phyloP scores from a whole-genome alignment of 305 asterid genomes.

The Solanum hybrid region DNA sequence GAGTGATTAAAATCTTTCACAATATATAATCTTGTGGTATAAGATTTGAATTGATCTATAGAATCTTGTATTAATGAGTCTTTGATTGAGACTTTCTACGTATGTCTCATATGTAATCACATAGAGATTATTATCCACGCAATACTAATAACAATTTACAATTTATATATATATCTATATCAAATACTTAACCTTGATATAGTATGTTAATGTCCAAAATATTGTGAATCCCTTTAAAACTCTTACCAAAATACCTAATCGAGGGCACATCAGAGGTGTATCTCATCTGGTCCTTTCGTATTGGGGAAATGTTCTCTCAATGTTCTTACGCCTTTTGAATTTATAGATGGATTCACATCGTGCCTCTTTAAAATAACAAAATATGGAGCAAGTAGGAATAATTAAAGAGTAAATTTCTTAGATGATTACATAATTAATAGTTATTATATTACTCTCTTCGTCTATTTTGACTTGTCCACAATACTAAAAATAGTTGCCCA shows the following conservation, averaged over 20 bases:
- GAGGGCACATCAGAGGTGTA: not conserved
- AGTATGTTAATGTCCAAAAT: not conserved
- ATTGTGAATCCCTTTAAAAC: not conserved
- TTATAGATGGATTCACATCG: not conserved
- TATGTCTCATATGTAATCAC: not conserved
- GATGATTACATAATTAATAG: too few relatives aligned
- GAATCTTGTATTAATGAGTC: not conserved
- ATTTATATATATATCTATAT: not conserved
- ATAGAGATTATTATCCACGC: not conserved
- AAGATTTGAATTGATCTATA: not conserved
- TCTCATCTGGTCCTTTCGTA: not conserved
- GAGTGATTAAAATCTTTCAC: not conserved
- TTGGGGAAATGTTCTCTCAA: not conserved
- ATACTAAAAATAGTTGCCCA: fast-evolving
- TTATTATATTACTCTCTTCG: too few relatives aligned
- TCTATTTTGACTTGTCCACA: not conserved
- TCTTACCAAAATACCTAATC: too few relatives aligned
- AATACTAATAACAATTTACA: not conserved
- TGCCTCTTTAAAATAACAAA: too few relatives aligned
- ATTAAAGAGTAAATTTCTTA: too few relatives aligned
- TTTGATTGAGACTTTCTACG: not conserved
- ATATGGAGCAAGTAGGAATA: too few relatives aligned
- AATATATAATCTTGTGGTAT: not conserved
- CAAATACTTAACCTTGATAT: not conserved
- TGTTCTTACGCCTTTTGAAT: not conserved